A percentile compares a stretch with the other conserved stretches of the same genome.
Evolutionary conservation across 805 yeast genomes (phyloP).

Genomic region (Cyberlindnera saturnus): DNA sequence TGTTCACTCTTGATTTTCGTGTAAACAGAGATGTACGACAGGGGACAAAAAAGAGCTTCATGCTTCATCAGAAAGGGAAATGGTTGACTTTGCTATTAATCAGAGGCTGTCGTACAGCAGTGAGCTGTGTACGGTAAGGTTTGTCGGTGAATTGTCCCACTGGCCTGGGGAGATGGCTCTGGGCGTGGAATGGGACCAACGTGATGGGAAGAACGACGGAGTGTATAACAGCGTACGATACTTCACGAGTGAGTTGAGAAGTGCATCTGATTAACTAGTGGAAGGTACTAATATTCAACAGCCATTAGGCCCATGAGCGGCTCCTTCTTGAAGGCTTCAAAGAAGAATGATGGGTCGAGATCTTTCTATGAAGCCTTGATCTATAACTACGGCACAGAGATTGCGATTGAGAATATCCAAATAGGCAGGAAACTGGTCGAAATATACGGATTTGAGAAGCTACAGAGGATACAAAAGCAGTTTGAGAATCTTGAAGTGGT

Average conservation of each 20-base stretch:
- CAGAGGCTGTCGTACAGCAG: constrained; percentile 30
- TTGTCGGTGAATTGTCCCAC: constrained; percentile 49
- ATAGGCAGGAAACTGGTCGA: constrained; percentile 57
- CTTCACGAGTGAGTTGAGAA: constrained; percentile 31
- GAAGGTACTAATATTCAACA: constrained; percentile 1
- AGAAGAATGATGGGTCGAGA: constrained; percentile 26
- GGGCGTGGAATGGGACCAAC: constrained; percentile 85
- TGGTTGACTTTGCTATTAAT: constrained; percentile 7
- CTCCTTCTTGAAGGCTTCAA: constrained; percentile 51
- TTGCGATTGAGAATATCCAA: constrained; percentile 27
- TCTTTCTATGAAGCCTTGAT: constrained; percentile 45
- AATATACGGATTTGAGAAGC: constrained; percentile 58
- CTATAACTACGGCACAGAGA: constrained; percentile 39
- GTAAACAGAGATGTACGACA: no score
- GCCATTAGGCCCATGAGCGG: constrained; percentile 37
- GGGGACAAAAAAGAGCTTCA: no score
- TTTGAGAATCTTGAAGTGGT: constrained; percentile 39
- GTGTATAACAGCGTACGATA: constrained; percentile 44
- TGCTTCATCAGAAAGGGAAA: neutral
- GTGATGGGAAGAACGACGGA: constrained; percentile 74
- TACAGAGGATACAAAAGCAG: constrained; percentile 42
- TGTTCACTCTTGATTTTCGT: no score
- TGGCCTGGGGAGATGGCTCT: constrained; percentile 57
- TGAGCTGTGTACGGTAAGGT: constrained; percentile 57
- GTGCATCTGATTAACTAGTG: neutral